phyloP scores from a whole-genome alignment of 805 yeast genomes.

The Zygosaccharomyces pseudorouxii region DNA sequence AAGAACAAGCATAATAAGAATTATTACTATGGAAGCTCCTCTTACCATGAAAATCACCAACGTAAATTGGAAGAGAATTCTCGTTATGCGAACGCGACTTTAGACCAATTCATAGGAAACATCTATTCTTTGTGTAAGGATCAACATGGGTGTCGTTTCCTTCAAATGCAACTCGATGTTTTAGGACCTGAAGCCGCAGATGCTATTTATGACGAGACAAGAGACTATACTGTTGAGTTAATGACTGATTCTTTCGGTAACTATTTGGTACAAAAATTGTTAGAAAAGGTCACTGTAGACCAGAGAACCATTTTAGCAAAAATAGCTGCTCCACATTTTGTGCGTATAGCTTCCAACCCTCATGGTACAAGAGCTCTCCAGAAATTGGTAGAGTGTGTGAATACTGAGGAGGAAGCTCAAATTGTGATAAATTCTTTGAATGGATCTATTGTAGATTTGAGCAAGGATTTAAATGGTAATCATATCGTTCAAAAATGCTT shows the following conservation, averaged over 20 bases:
- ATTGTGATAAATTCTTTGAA: slow-evolving; percentile 56
- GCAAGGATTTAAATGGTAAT: slow-evolving; percentile 91
- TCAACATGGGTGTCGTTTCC: slow-evolving; percentile 92
- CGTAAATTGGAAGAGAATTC: slow-evolving; percentile 56
- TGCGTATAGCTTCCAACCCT: slow-evolving; percentile 80
- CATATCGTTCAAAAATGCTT: slow-evolving; percentile 94
- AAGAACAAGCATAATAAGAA: slow-evolving; percentile 14
- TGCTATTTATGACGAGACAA: slow-evolving; percentile 75
- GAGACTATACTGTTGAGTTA: slow-evolving; percentile 70
- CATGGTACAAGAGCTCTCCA: slow-evolving; percentile 97
- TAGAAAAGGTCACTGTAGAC: slow-evolving; percentile 66
- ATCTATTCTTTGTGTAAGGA: slow-evolving; percentile 84
- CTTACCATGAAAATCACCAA: slow-evolving; percentile 19
- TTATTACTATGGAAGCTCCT: slow-evolving; percentile 11
- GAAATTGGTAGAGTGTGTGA: slow-evolving; percentile 78
- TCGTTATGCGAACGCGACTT: slow-evolving; percentile 59
- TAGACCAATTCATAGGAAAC: slow-evolving; percentile 66
- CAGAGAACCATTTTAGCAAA: slow-evolving; percentile 68
- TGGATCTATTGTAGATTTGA: slow-evolving; percentile 70
- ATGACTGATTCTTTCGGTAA: slow-evolving; percentile 98
- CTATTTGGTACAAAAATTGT: slow-evolving; percentile 82
- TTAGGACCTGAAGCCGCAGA: slow-evolving; percentile 60
- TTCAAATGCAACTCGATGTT: slow-evolving; percentile 79
- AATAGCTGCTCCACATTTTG: slow-evolving; percentile 68
- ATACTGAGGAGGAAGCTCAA: slow-evolving; percentile 64